These are phyloP conservation scores for Pichia scutulata DNA, from an alignment of 805 yeast genomes.

Conservation along the genomic window DNA sequence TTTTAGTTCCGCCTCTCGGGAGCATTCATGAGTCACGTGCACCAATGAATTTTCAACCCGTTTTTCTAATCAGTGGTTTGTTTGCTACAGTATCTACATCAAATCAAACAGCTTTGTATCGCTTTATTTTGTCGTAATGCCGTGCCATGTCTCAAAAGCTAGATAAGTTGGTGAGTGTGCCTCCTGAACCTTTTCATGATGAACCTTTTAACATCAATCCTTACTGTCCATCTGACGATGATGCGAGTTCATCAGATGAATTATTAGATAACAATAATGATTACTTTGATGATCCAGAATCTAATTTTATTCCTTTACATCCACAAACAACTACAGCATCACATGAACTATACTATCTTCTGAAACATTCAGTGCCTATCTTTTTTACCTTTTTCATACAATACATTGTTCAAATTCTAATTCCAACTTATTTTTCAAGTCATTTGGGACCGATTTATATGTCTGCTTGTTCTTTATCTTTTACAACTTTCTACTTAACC, in stretches of 20 bases:
- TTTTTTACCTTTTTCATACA: slow-evolving; percentile 62
- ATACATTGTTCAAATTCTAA: slow-evolving; percentile 62
- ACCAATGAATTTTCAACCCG: no score
- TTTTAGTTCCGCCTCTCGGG: no score
- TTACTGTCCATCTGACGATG: not conserved
- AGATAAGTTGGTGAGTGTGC: not conserved
- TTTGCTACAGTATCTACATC: no score
- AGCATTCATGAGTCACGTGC: no score
- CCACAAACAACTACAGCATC: slow-evolving; percentile 12
- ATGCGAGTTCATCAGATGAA: not conserved
- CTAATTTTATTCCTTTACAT: not conserved
- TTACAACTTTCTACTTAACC: slow-evolving; percentile 67
- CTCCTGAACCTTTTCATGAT: not conserved
- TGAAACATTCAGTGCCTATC: slow-evolving; percentile 44
- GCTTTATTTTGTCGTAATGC: no score
- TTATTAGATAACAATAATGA: not conserved
- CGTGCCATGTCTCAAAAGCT: not conserved
- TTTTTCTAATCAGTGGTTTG: no score
- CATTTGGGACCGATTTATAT: slow-evolving; percentile 57
- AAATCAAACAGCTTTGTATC: not conserved
- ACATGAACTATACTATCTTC: slow-evolving; percentile 21
- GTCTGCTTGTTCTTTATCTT: slow-evolving; percentile 64
- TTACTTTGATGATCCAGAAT: not conserved
- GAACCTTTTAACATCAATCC: not conserved
- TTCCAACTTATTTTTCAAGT: slow-evolving; percentile 66